These are phyloP conservation scores for Alliaria petiolata DNA, from an alignment of 345 rosid genomes.

Conservation along the genomic window DNA sequence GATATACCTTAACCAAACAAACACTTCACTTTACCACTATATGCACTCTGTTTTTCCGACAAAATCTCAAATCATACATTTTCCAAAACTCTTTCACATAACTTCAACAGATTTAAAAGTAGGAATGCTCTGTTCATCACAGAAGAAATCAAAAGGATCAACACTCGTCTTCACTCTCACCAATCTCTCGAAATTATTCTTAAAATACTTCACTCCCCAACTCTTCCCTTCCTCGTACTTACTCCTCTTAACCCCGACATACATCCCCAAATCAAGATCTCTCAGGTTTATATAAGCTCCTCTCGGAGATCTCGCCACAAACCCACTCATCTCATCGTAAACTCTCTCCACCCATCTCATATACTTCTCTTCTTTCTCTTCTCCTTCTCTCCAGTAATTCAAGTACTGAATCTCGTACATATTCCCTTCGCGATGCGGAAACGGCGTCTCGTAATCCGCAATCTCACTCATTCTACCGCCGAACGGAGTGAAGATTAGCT, in stretches of 20 bases:
- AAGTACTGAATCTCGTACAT: conserved; percentile 53
- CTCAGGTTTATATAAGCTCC: conserved; percentile 43
- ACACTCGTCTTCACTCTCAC: conserved; percentile 33
- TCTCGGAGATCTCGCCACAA: conserved; percentile 57
- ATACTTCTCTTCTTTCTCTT: conserved; percentile 23
- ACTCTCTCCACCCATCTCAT: conserved; percentile 33
- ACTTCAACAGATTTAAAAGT: not conserved
- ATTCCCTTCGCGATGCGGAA: conserved; percentile 54
- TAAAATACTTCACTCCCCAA: conserved; percentile 38
- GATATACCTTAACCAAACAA: too few species aligned
- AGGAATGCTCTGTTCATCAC: conserved; percentile 36
- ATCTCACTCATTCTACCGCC: conserved; percentile 66
- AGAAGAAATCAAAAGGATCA: conserved; percentile 36
- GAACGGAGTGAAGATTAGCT: conserved; percentile 48
- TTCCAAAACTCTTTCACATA: not conserved
- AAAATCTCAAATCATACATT: not conserved
- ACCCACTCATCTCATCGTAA: conserved; percentile 43
- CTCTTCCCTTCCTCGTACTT: conserved; percentile 30
- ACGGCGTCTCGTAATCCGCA: conserved; percentile 33
- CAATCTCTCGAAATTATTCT: conserved; percentile 32
- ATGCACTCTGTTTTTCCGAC: not conserved
- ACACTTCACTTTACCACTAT: not conserved
- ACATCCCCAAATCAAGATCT: conserved; percentile 50
- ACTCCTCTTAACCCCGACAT: not conserved
- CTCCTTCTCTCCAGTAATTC: conserved; percentile 40